Evolutionary conservation across 2,329 filamentous ascomycete genomes (phyloP), one percentile per base, ranked within the genome.

Genomic region (Davidsoniella australis): DNA sequence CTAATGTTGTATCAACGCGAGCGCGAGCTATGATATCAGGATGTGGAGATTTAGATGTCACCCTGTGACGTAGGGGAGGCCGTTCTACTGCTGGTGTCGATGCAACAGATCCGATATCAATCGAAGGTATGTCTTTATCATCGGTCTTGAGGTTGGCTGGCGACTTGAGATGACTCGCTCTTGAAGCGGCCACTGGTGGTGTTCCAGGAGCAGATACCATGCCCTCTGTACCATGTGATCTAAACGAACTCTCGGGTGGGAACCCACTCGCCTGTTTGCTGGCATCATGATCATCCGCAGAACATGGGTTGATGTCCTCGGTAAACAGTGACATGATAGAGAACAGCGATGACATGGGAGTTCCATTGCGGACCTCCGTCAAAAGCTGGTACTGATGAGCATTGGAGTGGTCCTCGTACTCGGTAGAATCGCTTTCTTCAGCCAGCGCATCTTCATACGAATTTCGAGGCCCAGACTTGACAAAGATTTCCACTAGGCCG

Each of bases 321-420:
- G 91, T 98, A 60, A 98, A 98, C 0, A 98, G 70, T 2, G 89
- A 94, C 65, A 98, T 78, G 56, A 98, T 94, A 1, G 91, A 96
- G 63, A 98, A 98, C 2, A 98, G 66, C 0, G 91, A 98, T 4
- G 91, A 98, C 89, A 98, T 95, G 1, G 93, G 89, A 1, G 91
- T 88, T 12, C 91, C 91, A 58, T 98, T 98, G 59, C 91, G 93
- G 48, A 98, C 89, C 64, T 98, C 93, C 0, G 91, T 98, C 48
- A 98, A 70, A 38, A 98, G 73, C 61, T 96, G 91, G 59, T 98
- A 98, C 29, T 82, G 85, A 61, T 94, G 87, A 36, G 76, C 75
- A 4, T 73, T 64, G 29, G 71, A 65, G 39, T 69, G 66, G 40
- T 72, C 68, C 24, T 82, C 80, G n/a, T 86, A 82, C n/a, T 84